Conservation (phyloP, 148 eudicot genomes). For the Bassia scoparia region DNA sequence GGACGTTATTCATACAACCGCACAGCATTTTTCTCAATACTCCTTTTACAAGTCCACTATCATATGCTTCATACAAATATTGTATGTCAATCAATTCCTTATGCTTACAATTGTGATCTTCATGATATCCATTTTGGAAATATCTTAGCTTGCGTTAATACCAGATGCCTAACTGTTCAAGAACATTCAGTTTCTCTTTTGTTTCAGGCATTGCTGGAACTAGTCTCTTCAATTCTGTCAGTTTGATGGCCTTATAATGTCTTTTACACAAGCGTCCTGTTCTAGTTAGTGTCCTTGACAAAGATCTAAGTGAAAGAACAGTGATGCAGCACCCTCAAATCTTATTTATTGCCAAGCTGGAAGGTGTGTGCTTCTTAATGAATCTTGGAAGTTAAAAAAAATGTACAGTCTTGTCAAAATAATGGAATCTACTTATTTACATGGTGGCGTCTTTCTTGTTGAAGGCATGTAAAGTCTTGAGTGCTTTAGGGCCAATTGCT, state of each 20-base stretch:
- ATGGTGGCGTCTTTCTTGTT: background rate
- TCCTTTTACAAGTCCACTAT: constrained; percentile 90
- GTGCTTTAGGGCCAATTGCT: background rate
- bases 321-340: constrained; percentile 99
- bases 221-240: constrained; percentile 95
- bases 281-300: constrained; percentile 83
- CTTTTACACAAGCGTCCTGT: constrained; percentile 96
- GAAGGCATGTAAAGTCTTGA: background rate
- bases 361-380: constrained; percentile 42
- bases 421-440: too few species aligned
- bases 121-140: background rate
- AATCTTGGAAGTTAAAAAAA: too few species aligned
- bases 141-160: background rate
- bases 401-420: background rate
- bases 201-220: constrained; percentile 98
- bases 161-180: constrained; percentile 38
- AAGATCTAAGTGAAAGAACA: constrained; percentile 87
- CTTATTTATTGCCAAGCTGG: constrained; percentile 96
- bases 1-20: constrained; percentile 98
- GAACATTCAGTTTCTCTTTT: constrained; percentile 73
- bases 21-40: constrained; percentile 94
- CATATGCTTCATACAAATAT: constrained; percentile 93
- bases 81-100: constrained; percentile 47
- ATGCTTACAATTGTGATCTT: background rate
- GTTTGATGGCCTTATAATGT: constrained; percentile 97